A percentile compares a stretch with the other conserved stretches of the same genome.
These are phyloP conservation scores for Pulveroboletus sp. DNA, from an alignment of 768 basidiomycete species.

Conservation along the genomic window DNA sequence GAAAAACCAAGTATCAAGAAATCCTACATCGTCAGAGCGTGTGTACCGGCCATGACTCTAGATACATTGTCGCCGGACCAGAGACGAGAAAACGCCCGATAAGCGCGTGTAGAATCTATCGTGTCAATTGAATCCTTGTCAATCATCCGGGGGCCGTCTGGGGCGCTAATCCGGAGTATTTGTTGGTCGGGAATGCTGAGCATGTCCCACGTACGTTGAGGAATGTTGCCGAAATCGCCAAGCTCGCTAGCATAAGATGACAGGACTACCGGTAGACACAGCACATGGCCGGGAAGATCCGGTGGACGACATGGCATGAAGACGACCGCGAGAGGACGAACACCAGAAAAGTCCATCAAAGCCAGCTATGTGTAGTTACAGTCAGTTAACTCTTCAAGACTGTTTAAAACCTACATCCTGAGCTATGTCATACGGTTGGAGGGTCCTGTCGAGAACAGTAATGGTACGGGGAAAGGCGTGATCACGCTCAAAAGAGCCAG, in stretches of 20 bases:
- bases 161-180: conserved; percentile 37
- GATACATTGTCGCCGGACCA: conserved; percentile 34
- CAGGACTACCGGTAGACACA: conserved; percentile 58
- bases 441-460: conserved; percentile 39
- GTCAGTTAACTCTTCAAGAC: conserved; percentile 25
- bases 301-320: conserved; percentile 54
- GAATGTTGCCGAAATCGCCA: conserved; percentile 28
- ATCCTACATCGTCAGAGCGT: conserved; percentile 66
- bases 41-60: conserved; percentile 46
- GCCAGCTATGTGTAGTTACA: conserved; percentile 37
- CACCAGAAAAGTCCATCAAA: conserved; percentile 35
- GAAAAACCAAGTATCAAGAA: conserved; percentile 9
- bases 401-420: conserved; percentile 29
- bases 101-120: conserved; percentile 41
- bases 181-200: conserved; percentile 41
- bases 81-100: conserved; percentile 46
- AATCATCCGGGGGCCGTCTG: conserved; percentile 39
- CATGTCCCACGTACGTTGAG: conserved; percentile 43
- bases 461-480: conserved; percentile 31
- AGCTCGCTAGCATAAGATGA: conserved; percentile 18
- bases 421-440: conserved; percentile 11
- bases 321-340: conserved; percentile 65
- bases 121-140: conserved; percentile 44
- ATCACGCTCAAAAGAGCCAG: conserved; percentile 25
- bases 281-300: conserved; percentile 36